Evolutionary conservation across 768 basidiomycete species (phyloP), one percentile per base, ranked within the genome.

Genomic region (Lentinula detonsa): DNA sequence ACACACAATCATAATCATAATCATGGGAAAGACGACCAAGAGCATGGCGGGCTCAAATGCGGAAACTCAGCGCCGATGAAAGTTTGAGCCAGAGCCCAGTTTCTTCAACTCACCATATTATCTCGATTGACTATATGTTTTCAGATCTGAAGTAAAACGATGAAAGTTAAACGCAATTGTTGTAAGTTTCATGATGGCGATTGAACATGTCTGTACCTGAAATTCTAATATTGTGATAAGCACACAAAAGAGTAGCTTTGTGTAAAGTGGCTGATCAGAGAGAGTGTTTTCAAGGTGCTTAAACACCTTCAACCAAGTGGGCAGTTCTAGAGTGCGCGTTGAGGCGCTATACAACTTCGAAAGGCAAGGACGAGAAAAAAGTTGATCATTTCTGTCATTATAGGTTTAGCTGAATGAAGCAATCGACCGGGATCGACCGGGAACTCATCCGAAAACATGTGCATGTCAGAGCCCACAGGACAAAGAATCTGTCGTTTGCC

Each of bases 81-180:
- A 59, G 54, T 11, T 11, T 35, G 57, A 59, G 57, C 57, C 57
- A 59, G 11, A 21, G 4, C 49, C 46, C 57, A 48, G 57, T 59
- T 59, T 21, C 45, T 15, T n/a, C 39, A 15, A 28, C 13, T 10
- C 9, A 54, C 34, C 31, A 11, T 21, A 57, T 16, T n/a, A 59
- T 59, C 57, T 59, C 57, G 57, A 59, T 59, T 45, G 11, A 16
- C 4, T 48, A 18, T 57, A 45, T 57, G 56, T 59, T 37, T 23
- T 48, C 7, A 49, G 43, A 46, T 48, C 48, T 21, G 2, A 49
- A 49, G 16, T 35, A 37, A 37, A 18, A 59, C 13, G 23, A 40
- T 37, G 7, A 13, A 33, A 34, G 42, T 59, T 49, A 59, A 33
- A 48, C 21, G n/a, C 46, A 50, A 31, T 33, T 33, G 18, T 56